These are phyloP conservation scores for Kingdonia uniflora DNA, from an alignment of 164 flowering plant species.

Conservation along the genomic window DNA sequence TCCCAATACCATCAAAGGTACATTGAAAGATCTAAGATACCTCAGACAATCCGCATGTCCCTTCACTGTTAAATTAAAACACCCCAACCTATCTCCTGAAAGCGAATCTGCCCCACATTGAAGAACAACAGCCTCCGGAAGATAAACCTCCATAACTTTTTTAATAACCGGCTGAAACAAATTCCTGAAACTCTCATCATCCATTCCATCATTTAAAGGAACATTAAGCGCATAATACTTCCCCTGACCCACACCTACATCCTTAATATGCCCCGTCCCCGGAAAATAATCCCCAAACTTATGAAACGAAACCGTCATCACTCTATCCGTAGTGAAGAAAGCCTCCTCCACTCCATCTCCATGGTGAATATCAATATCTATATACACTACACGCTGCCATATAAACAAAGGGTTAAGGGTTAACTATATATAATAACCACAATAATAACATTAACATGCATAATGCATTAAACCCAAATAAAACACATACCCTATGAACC, in stretches of 20 bases:
- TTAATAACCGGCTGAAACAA: slow-evolving; percentile 62
- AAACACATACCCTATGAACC: slow-evolving; percentile 28
- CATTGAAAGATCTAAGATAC: slow-evolving; percentile 73
- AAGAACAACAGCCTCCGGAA: slow-evolving; percentile 83
- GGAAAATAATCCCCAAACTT: slow-evolving; percentile 82
- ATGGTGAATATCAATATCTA: slow-evolving; percentile 81
- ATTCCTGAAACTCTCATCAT: slow-evolving; percentile 61
- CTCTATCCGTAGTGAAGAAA: slow-evolving; percentile 73
- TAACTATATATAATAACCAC: neutral
- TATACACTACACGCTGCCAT: slow-evolving; percentile 72
- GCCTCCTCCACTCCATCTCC: slow-evolving; percentile 95
- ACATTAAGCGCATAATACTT: slow-evolving; percentile 77
- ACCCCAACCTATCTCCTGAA: slow-evolving; percentile 79
- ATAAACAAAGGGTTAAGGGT: neutral
- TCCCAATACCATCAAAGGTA: slow-evolving; percentile 84
- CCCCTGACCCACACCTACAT: slow-evolving; percentile 46
- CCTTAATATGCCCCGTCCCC: slow-evolving; percentile 75
- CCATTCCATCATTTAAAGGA: slow-evolving; percentile 77
- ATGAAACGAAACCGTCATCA: slow-evolving; percentile 88
- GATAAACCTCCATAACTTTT: slow-evolving; percentile 83
- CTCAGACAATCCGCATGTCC: slow-evolving; percentile 95
- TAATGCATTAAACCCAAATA: neutral
- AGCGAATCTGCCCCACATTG: slow-evolving; percentile 94
- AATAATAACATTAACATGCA: too few species aligned
- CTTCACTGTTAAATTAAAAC: slow-evolving; percentile 80